These are phyloP conservation scores for Clitoria ternatea DNA, from an alignment of 306 rosid genomes.

Conservation along the genomic window DNA sequence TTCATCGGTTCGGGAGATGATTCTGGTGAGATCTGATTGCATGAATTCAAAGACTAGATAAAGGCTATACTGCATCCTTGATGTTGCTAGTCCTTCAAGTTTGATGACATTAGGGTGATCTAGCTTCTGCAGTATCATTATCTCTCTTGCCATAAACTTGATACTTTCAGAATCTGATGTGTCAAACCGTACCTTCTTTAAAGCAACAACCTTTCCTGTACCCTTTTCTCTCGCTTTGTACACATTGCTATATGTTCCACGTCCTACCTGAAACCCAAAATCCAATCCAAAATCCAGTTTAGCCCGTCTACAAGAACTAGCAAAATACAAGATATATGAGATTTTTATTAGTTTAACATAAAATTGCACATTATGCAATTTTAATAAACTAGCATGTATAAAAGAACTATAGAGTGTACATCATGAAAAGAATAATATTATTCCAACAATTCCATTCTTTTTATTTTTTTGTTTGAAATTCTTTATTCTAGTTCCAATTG, in stretches of 20 bases:
- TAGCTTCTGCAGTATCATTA: constrained; percentile 42
- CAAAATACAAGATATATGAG: too few relatives aligned
- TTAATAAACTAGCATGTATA: too few relatives aligned
- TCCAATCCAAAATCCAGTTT: background rate
- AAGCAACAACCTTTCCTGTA: constrained; percentile 54
- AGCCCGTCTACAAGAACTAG: too few relatives aligned
- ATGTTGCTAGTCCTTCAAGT: constrained; percentile 65
- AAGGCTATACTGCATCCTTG: constrained; percentile 74
- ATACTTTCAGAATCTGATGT: constrained; percentile 64
- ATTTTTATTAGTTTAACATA: too few relatives aligned
- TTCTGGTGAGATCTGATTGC: constrained; percentile 46
- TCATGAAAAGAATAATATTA: too few relatives aligned
- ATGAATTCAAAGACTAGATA: constrained; percentile 58
- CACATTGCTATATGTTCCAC: constrained; percentile 75
- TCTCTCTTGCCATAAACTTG: constrained; percentile 79
- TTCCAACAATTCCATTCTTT: too few relatives aligned
- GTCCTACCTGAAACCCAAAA: constrained; percentile 47
- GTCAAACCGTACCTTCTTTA: constrained; percentile 75
- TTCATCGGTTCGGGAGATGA: constrained; percentile 43
- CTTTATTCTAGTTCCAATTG: too few relatives aligned
- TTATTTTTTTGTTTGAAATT: too few relatives aligned
- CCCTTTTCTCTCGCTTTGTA: constrained; percentile 65
- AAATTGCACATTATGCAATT: too few relatives aligned
- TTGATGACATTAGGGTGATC: constrained; percentile 74
- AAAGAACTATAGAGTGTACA: too few relatives aligned